These are phyloP conservation scores for Ceratobasidium sp. DNA, from an alignment of 1,284 basidiomycete genomes.

Conservation along the genomic window DNA sequence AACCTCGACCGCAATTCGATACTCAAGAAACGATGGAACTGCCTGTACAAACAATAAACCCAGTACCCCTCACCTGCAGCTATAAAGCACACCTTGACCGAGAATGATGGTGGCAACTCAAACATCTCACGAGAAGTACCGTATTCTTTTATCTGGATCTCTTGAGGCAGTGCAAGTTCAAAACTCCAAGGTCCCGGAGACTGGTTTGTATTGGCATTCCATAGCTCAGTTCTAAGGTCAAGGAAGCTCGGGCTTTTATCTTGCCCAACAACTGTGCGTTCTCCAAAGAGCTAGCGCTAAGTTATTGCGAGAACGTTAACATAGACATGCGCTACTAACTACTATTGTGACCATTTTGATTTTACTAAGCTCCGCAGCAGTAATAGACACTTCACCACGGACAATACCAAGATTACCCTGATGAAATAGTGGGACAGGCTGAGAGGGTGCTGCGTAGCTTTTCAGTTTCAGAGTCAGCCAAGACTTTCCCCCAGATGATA, in stretches of 20 bases:
- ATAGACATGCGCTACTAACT: neutral
- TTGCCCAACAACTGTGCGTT: constrained; percentile 29
- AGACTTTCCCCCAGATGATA: neutral
- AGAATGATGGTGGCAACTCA: constrained; percentile 25
- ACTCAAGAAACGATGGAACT: constrained; percentile 27
- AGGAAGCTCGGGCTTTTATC: constrained; percentile 29
- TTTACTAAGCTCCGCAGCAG: constrained; percentile 7
- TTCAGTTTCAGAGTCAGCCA: constrained; percentile 6
- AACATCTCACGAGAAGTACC: neutral
- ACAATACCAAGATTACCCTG: constrained; percentile 13
- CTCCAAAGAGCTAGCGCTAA: neutral
- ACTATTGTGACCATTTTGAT: constrained; percentile 7
- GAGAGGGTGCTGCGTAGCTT: constrained; percentile 14
- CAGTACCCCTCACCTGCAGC: too few species aligned
- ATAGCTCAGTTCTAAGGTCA: constrained; percentile 8
- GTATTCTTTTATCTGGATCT: neutral
- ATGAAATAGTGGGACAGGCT: constrained; percentile 19
- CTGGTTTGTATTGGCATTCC: constrained; percentile 1
- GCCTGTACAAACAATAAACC: neutral
- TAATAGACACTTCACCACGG: constrained; percentile 10
- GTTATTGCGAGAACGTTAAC: neutral
- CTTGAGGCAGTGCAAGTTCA: constrained; percentile 2
- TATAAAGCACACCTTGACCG: constrained; percentile 8
- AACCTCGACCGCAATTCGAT: constrained; percentile 1
- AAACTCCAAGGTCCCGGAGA: neutral